Evolutionary conservation across 768 basidiomycete species (phyloP), one percentile per base, ranked within the genome.

Genomic region (Termitomyces sp.): DNA sequence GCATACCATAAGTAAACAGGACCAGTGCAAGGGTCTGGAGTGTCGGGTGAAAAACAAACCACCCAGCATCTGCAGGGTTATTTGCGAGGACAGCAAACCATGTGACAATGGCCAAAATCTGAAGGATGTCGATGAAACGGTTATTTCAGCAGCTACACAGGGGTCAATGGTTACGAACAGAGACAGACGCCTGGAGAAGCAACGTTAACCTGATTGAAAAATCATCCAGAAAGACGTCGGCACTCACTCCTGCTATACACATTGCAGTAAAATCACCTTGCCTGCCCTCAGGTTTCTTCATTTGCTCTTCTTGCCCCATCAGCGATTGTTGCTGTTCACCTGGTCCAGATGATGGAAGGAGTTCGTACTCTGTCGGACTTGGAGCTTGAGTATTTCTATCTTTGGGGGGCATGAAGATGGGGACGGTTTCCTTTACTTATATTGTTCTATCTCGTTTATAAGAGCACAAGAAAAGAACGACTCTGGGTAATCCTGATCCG

Each of bases 21-120:
- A 73, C 66, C 36, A 91, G 60, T 1, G 82, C 80, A 12, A 85
- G 66, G 13, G 73, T 79, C 58, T 90, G 85, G 11, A 89, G 66
- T 0, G 80, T 67, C 0, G 88, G 88, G 63, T 91, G 89, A 46
- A 80, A 76, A 0, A 77, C 76, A 66, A 90, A 90, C 84, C 82
- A 88, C 2, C 82, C 81, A 0, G 76, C 63, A 0, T 63, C 57
- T 22, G 58, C 18, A n/a, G 58, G 52, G 36, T 55, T 38, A 33
- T 49, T 54, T 27, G 45, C 18, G 7, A 65, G 53, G 23, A 59
- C n/a, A 10, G 43, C 50, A 29, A 48, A 36, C 61, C 62, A 60
- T 31, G 62, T 63, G 50, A 55, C 46, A 20, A 46, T 39, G 27
- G 48, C 52, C n/a, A 59, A 44, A 38, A 53, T 38, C 61, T 60